These are phyloP conservation scores for Fusarium hostae DNA, from an alignment of 2,329 filamentous ascomycete genomes.

Conservation along the genomic window DNA sequence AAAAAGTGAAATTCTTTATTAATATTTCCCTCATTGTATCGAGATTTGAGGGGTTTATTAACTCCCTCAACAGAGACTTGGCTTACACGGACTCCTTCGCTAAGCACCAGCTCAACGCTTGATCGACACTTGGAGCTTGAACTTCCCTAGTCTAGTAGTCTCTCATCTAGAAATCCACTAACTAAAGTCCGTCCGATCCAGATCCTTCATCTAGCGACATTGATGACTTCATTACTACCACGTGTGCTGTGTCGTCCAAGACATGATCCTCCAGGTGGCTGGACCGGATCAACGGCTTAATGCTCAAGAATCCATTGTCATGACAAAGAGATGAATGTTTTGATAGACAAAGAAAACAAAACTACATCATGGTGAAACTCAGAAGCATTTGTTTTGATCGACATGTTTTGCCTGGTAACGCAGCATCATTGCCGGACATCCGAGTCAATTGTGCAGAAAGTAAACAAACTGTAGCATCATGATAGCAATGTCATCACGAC, in stretches of 20 bases:
- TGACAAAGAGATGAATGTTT: constrained; percentile 3
- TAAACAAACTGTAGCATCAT: constrained; percentile 37
- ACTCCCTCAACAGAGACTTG: not conserved
- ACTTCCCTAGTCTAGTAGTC: not conserved
- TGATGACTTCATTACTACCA: constrained; percentile 29
- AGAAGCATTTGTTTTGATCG: not conserved
- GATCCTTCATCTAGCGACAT: constrained; percentile 5
- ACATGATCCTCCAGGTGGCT: constrained; percentile 7
- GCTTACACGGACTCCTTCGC: constrained; percentile 14
- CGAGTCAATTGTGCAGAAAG: constrained; percentile 12
- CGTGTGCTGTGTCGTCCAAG: constrained; percentile 13
- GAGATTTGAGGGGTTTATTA: constrained; percentile 20
- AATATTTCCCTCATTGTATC: constrained; percentile 10
- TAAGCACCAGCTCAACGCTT: constrained; percentile 13
- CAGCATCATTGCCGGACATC: constrained; percentile 2
- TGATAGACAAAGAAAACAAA: not conserved
- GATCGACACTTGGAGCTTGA: not conserved
- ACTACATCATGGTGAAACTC: constrained; percentile 22
- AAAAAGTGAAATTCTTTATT: not conserved
- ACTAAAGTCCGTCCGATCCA: not conserved
- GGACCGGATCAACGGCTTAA: constrained; percentile 9
- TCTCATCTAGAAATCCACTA: not conserved
- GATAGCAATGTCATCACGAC: constrained; percentile 22
- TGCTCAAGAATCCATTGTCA: constrained; percentile 6
- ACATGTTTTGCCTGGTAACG: constrained; percentile 15